A percentile compares a stretch with the other conserved stretches of the same genome.
These are phyloP conservation scores for Violaceomyces palustris DNA, from an alignment of 1,284 basidiomycete genomes.

Conservation along the genomic window DNA sequence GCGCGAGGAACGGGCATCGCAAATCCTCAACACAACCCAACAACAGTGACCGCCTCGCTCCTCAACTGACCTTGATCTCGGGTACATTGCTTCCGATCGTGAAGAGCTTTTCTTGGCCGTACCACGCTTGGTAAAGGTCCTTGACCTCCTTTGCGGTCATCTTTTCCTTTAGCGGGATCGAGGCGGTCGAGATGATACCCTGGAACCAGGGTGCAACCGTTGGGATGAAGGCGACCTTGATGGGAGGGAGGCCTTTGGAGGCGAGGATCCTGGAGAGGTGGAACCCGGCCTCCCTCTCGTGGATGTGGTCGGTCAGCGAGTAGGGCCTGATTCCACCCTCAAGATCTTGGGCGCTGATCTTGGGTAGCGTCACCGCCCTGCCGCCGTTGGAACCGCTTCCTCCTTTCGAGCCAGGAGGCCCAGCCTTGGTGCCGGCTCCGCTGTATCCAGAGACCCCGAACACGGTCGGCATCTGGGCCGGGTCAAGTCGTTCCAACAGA, in stretches of 20 bases:
- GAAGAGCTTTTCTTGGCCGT: conserved; percentile 69
- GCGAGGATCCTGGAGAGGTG: conserved; percentile 67
- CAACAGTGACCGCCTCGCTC: too few species aligned
- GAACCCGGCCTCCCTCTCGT: conserved; percentile 84
- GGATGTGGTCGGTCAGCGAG: conserved; percentile 91
- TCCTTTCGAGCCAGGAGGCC: too few species aligned
- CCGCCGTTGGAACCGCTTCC: conserved; percentile 14
- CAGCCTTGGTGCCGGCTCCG: conserved; percentile 82
- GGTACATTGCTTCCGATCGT: conserved; percentile 67
- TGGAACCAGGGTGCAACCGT: conserved; percentile 90
- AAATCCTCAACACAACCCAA: too few species aligned
- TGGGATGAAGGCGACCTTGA: conserved; percentile 82
- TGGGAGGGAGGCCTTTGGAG: conserved; percentile 14
- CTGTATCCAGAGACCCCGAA: conserved; percentile 92
- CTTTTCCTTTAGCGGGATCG: conserved; percentile 67
- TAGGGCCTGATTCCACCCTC: conserved; percentile 76
- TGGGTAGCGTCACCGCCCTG: conserved; percentile 63
- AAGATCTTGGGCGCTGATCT: conserved; percentile 72
- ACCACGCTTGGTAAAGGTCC: conserved; percentile 72
- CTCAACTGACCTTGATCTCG: conserved; percentile 58
- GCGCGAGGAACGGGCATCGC: too few species aligned
- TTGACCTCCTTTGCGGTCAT: conserved; percentile 69
- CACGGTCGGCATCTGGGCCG: conserved; percentile 70
- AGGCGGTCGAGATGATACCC: conserved; percentile 83
- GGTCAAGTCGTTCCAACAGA: conserved; percentile 68